A percentile compares a stretch with the other conserved stretches of the same genome.
Evolutionary conservation across 2,329 filamentous ascomycete species (phyloP).

Genomic region (Sporothrix brasiliensis): DNA sequence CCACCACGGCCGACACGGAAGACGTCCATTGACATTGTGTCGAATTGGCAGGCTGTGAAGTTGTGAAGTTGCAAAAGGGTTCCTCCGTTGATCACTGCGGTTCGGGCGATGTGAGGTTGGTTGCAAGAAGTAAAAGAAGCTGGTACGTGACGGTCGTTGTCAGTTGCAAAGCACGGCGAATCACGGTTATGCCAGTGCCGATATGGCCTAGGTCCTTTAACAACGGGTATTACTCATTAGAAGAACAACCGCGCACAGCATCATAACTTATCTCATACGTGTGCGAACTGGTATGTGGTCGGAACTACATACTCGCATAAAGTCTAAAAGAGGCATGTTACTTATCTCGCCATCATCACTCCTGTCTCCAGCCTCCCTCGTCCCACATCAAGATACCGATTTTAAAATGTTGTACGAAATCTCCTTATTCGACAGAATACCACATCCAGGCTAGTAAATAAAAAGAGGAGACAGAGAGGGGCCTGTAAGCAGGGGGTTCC

Average conservation of each 20-base stretch:
- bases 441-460: neutral
- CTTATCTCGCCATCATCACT: neutral
- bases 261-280: neutral
- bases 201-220: neutral
- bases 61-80: neutral
- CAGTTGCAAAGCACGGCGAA: neutral
- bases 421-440: constrained; percentile 23
- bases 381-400: constrained; percentile 17
- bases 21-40: constrained; percentile 46
- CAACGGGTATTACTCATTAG: constrained; percentile 22
- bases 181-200: neutral
- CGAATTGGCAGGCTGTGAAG: neutral
- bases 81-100: neutral
- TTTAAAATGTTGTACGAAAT: constrained; percentile 15
- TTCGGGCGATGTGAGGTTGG: constrained; percentile 5
- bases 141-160: neutral
- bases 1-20: constrained; percentile 63
- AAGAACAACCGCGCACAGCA: neutral
- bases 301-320: neutral
- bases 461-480: constrained; percentile 23
- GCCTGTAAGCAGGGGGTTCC: neutral
- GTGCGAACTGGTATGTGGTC: neutral
- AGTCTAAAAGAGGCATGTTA: neutral
- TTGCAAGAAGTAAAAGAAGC: constrained; percentile 13
- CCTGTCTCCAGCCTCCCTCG: neutral